Percentiles rank a stretch among this genome's conserved stretches.
Evolutionary conservation across 495 filamentous ascomycete species (phyloP).

Genomic region (Hypoxylon lienhwacheense): DNA sequence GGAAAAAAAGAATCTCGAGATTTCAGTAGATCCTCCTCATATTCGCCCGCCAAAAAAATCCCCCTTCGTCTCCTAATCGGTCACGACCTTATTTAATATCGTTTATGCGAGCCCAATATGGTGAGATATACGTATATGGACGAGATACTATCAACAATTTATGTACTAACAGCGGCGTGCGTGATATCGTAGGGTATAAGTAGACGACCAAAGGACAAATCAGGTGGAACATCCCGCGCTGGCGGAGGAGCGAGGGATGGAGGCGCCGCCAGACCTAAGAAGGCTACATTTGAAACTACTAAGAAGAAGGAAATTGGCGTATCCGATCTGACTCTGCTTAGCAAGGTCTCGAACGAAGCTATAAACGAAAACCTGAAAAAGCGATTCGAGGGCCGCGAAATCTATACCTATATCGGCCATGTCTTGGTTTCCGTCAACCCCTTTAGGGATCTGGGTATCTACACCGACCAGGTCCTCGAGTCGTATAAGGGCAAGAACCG

Average conservation of each 20-base stretch:
- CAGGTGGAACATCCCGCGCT: slow-evolving; percentile 67
- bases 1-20: background rate
- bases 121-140: slow-evolving; percentile 24
- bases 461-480: slow-evolving; percentile 88
- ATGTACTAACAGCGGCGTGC: slow-evolving; percentile 16
- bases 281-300: slow-evolving; percentile 89
- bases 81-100: slow-evolving; percentile 16
- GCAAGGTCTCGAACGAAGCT: slow-evolving; percentile 97
- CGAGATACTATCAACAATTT: background rate
- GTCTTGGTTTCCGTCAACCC: slow-evolving; percentile 99
- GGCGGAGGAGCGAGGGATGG: slow-evolving; percentile 55
- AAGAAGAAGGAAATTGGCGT: slow-evolving; percentile 99
- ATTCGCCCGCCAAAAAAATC: too few species aligned
- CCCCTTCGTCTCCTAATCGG: slow-evolving; percentile 1
- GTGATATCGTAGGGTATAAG: slow-evolving; percentile 53
- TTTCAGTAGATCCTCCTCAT: too few species aligned
- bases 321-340: slow-evolving; percentile 94
- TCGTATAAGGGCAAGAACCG: slow-evolving; percentile 96
- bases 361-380: slow-evolving; percentile 99
- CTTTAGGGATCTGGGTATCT: slow-evolving; percentile 97
- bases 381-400: slow-evolving; percentile 92
- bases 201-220: slow-evolving; percentile 58
- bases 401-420: slow-evolving; percentile 99
- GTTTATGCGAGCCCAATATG: slow-evolving; percentile 40
- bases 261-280: slow-evolving; percentile 77